Evolutionary conservation across 2,329 filamentous ascomycete species (phyloP).

Genomic region (Moelleriella libera): DNA sequence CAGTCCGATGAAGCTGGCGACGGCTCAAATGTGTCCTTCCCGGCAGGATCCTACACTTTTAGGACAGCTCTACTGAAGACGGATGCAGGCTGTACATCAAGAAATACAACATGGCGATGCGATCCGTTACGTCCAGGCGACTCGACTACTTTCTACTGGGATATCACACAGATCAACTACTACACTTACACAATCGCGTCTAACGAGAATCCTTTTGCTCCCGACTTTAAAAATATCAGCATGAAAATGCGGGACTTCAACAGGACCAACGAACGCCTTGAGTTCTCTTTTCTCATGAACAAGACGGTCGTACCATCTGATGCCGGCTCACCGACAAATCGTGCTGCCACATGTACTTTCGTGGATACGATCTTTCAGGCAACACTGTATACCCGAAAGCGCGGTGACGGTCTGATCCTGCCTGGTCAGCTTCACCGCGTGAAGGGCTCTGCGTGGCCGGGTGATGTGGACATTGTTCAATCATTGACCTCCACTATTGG

Average conservation of each 20-base stretch:
- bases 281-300: slow-evolving; percentile 38
- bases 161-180: slow-evolving; percentile 29
- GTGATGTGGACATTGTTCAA: slow-evolving; percentile 40
- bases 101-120: slow-evolving; percentile 46
- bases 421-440: background rate
- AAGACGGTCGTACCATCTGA: slow-evolving; percentile 36
- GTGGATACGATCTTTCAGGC: slow-evolving; percentile 39
- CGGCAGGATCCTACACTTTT: slow-evolving; percentile 48
- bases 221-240: slow-evolving; percentile 37
- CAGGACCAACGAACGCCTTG: slow-evolving; percentile 37
- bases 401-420: slow-evolving; percentile 10
- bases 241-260: slow-evolving; percentile 34
- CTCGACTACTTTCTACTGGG: slow-evolving; percentile 45
- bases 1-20: slow-evolving; percentile 1
- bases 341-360: slow-evolving; percentile 42
- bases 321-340: slow-evolving; percentile 25
- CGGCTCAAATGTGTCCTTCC: slow-evolving; percentile 26
- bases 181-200: slow-evolving; percentile 39
- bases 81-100: slow-evolving; percentile 41
- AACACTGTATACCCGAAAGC: slow-evolving; percentile 41
- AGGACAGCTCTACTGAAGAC: slow-evolving; percentile 40
- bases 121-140: slow-evolving; percentile 33
- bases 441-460: slow-evolving; percentile 33
- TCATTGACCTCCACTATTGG: slow-evolving; percentile 22
- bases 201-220: slow-evolving; percentile 35